phyloP scores from a whole-genome alignment of 768 basidiomycete species.

The Pleurotus platypus region DNA sequence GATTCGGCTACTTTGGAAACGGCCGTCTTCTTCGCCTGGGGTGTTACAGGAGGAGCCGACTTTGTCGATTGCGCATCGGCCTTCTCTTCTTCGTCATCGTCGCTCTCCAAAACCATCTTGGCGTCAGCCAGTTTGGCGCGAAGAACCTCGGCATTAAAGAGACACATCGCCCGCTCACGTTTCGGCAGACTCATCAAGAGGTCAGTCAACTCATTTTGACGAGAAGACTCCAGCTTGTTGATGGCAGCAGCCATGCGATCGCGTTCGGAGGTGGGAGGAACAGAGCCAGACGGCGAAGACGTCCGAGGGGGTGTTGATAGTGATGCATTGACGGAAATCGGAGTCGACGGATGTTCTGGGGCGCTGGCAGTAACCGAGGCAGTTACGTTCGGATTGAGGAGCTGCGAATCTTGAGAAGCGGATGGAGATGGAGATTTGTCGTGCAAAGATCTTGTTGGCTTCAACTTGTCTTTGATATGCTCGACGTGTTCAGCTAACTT shows the following conservation, averaged over 20 bases:
- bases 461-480: slow-evolving; percentile 29
- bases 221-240: slow-evolving; percentile 54
- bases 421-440: slow-evolving; percentile 40
- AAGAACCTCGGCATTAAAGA: slow-evolving; percentile 83
- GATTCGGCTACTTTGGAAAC: slow-evolving; percentile 37
- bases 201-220: slow-evolving; percentile 65
- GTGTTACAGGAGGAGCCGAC: slow-evolving; percentile 45
- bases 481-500: slow-evolving; percentile 66
- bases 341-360: slow-evolving; percentile 88
- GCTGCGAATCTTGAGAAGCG: slow-evolving; percentile 65
- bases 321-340: slow-evolving; percentile 72
- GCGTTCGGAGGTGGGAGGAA: slow-evolving; percentile 59
- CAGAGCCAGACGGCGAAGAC: slow-evolving; percentile 71
- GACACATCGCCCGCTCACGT: slow-evolving; percentile 85
- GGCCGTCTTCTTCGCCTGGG: slow-evolving; percentile 56
- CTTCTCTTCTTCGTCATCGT: slow-evolving; percentile 44
- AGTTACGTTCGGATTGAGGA: slow-evolving; percentile 60
- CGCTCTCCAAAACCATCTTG: slow-evolving; percentile 75
- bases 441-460: slow-evolving; percentile 29
- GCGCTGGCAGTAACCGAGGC: slow-evolving; percentile 69
- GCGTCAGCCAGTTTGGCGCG: slow-evolving; percentile 78
- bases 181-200: slow-evolving; percentile 85
- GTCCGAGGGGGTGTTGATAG: slow-evolving; percentile 82
- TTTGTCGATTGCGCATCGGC: slow-evolving; percentile 16
- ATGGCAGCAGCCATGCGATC: slow-evolving; percentile 74